Base-by-base conservation (phyloP, 108 stramenopile species). In the Pelagomonas calceolata region DNA sequence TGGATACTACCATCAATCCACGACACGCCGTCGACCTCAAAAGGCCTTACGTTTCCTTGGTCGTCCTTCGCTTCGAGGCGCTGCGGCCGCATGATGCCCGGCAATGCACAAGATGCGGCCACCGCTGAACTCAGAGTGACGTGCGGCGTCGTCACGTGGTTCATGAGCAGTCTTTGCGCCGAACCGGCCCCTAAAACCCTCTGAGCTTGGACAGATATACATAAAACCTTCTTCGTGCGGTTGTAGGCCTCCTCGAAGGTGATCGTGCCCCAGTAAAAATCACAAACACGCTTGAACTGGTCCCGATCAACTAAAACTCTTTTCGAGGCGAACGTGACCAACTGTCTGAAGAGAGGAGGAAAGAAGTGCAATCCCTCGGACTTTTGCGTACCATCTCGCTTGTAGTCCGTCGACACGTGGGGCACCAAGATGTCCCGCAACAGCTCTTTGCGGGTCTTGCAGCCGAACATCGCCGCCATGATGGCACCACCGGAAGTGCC, bases 1-100 rank as follows among this genome's bases (percentile, higher is more conserved):
- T 92, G 91, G 46, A 94, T 91, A 69, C 86, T 87, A 32, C 93
- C 93, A 73, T 94, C 93, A 65, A 94, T 94, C 91, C 91, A 94
- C 67, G 92, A 91, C 0, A 93, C 91, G 44, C 94, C 94, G 73
- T 95, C 94, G 45, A 95, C 91, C 71, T 95, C 94, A 73, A 95
- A 95, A 39, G 88, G 90, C 36, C 85, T 85, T 32, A 90, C 75
- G 36, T 87, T 81, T 63, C 94, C 94, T 36, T 78, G 70, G 51
- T 80, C 84, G 70, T 87, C 87, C 74, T 95, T 95, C 32, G 85
- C 79, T 81, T 89, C 81, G 18, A 95, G 78, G 77, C 92, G 91
- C 17, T 91, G 85, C 0, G 92, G 89, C 36, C 84, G 81, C 92
- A 92, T 91, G 63, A 95, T 90, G 12, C 94, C 94, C 21, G 94